phyloP scores from a whole-genome alignment of 1,284 basidiomycete genomes.

The Naganishia liquefaciens region DNA sequence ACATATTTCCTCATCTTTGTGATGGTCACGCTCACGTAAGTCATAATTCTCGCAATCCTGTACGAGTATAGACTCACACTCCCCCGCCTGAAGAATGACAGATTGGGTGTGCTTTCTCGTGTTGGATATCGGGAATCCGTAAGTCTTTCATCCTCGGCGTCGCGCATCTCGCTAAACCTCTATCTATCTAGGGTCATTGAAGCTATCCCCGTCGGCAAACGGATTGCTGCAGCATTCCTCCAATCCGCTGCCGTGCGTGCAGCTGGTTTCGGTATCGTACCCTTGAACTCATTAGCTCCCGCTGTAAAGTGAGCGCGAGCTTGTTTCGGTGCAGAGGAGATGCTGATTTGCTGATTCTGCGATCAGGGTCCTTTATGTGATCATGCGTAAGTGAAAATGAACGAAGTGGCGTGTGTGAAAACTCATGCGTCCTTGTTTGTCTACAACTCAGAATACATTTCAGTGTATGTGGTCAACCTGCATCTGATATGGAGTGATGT shows the following conservation, averaged over 20 bases:
- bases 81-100: constrained; percentile 61
- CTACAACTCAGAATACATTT: constrained; percentile 50
- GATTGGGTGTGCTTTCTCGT: constrained; percentile 90
- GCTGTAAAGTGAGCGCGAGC: constrained; percentile 71
- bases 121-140: constrained; percentile 77
- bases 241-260: constrained; percentile 78
- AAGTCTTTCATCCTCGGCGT: constrained; percentile 27
- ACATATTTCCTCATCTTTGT: constrained; percentile 82
- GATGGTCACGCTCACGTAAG: constrained; percentile 71
- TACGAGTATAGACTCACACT: constrained; percentile 7
- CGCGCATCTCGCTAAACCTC: neutral
- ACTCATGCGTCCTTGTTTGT: neutral
- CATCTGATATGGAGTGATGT: neutral
- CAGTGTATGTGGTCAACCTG: constrained; percentile 53
- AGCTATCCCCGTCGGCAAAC: constrained; percentile 67
- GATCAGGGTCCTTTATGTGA: constrained; percentile 72
- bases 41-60: constrained; percentile 25
- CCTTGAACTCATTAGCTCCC: constrained; percentile 71
- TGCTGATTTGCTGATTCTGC: constrained; percentile 37
- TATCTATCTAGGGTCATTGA: constrained; percentile 59
- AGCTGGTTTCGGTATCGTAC: constrained; percentile 79
- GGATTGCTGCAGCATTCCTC: constrained; percentile 66
- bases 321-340: constrained; percentile 33
- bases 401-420: neutral
- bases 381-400: constrained; percentile 69